A percentile compares a stretch with the other conserved stretches of the same genome.
Evolutionary conservation across 108 stramenopile genomes (phyloP).

Genomic region (Cyclotella kingstonii): DNA sequence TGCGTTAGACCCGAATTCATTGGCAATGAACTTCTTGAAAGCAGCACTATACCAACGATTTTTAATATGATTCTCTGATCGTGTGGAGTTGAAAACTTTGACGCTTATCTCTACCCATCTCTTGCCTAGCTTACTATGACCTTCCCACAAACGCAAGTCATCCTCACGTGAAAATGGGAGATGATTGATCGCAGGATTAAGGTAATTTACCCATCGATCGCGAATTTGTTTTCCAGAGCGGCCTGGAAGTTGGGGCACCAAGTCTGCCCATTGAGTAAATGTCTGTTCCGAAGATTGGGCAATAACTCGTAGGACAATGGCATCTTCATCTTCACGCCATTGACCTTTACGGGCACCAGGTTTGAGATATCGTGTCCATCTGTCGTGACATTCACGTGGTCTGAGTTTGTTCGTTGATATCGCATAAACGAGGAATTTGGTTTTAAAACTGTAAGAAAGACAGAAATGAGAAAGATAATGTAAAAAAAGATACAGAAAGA

Average conservation of each 20-base stretch:
- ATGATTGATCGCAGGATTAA: conserved; percentile 37
- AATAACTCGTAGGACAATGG: conserved; percentile 25
- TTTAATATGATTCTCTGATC: conserved; percentile 90
- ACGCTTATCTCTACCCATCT: conserved; percentile 89
- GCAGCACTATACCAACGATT: conserved; percentile 90
- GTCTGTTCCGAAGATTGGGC: conserved; percentile 9
- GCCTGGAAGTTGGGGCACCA: conserved; percentile 34
- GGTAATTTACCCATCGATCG: conserved; percentile 41
- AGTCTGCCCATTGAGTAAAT: conserved; percentile 42
- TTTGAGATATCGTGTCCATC: conserved; percentile 83
- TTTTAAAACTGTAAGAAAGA: not conserved
- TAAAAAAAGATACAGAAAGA: not conserved
- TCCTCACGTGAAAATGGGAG: conserved; percentile 25
- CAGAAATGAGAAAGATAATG: not conserved
- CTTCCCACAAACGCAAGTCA: conserved; percentile 74
- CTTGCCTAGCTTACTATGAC: conserved; percentile 76
- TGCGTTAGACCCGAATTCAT: conserved; percentile 37
- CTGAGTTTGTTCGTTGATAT: not conserved
- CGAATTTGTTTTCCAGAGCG: conserved; percentile 40
- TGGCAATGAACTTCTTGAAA: conserved; percentile 51
- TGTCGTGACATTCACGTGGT: conserved; percentile 80
- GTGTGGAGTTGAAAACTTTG: conserved; percentile 68
- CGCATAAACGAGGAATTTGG: not conserved
- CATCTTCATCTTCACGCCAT: conserved; percentile 39
- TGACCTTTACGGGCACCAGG: conserved; percentile 83